phyloP scores from a whole-genome alignment of 768 basidiomycete species.

The Phanerochaete sordida region DNA sequence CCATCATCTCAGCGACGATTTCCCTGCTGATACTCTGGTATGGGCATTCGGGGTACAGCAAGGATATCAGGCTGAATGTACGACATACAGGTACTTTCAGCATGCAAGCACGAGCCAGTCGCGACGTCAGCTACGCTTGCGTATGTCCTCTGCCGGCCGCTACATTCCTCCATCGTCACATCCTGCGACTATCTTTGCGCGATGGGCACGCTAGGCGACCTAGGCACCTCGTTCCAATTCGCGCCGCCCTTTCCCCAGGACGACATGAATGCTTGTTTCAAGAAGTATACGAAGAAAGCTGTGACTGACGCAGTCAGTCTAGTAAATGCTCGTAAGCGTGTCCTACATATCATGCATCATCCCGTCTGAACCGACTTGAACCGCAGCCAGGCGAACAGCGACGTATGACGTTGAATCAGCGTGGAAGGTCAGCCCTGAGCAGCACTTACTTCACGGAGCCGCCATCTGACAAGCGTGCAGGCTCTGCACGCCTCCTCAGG shows the following conservation, averaged over 20 bases:
- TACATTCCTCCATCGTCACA: constrained; percentile 26
- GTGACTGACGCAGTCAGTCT: constrained; percentile 39
- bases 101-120: constrained; percentile 37
- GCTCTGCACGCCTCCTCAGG: constrained; percentile 28
- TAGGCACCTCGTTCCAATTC: constrained; percentile 29
- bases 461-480: constrained; percentile 24
- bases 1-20: constrained; percentile 41
- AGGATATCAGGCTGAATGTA: background rate
- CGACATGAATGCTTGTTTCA: constrained; percentile 29
- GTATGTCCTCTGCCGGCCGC: constrained; percentile 35
- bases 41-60: background rate
- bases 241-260: constrained; percentile 23
- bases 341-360: background rate
- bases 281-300: constrained; percentile 34
- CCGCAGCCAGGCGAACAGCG: constrained; percentile 25
- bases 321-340: constrained; percentile 36
- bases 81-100: constrained; percentile 27
- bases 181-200: constrained; percentile 35
- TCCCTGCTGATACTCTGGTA: constrained; percentile 32
- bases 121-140: constrained; percentile 41
- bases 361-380: background rate
- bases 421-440: constrained; percentile 8
- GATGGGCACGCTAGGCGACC: constrained; percentile 42
- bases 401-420: constrained; percentile 27
- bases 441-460: constrained; percentile 9